Base-by-base conservation (phyloP, 495 filamentous ascomycete species). In the Platismatia glauca region DNA sequence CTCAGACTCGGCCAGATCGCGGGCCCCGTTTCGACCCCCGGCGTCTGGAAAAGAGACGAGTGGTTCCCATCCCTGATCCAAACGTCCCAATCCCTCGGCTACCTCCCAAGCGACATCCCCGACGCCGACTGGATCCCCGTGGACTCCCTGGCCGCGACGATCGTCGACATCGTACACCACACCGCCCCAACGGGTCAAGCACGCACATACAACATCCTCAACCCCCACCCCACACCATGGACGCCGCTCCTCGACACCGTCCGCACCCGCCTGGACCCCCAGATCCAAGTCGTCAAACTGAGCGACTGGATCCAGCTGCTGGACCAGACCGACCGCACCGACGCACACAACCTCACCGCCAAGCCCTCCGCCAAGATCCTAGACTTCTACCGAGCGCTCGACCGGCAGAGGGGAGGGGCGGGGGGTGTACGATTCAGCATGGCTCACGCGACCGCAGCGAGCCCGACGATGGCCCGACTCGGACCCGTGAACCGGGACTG, bases 41-140 rank as follows among this genome's bases (percentile, higher is more conserved):
- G 76, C 0, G 43, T 62, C 9, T 78, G 76, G 75, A 77, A 72
- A 53, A 58, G 56, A 29, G 63, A 70, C 4, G 76, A 78, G 37
- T 77, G 74, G 75, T n/a, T 75, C 0, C 71, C 73, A 0, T 64
- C 68, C 1, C 35, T 77, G 22, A 57, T 76, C 3, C 60, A 66
- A 20, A 71, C 72, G 7, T 73, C 72, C 0, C 61, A 67, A 35
- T 58, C 64, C 1, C 57, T 65, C 18, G 71, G 71, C 34, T 69
- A 9, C 66, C 64, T 18, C 37, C 71, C 71, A 7, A 33, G n/a
- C 1, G 31, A 70, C 24, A 9, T 69, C 5, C 63, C 37, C 18
- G 31, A 58, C 11, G 59, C 66, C 22, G 67, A 73, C 62, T 73
- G 71, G 71, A 64, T 73, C 18, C 71, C 71, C 4, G 65, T 72